Evolutionary conservation across 164 flowering plant species (phyloP).

Genomic region (Chimonanthus praecox): DNA sequence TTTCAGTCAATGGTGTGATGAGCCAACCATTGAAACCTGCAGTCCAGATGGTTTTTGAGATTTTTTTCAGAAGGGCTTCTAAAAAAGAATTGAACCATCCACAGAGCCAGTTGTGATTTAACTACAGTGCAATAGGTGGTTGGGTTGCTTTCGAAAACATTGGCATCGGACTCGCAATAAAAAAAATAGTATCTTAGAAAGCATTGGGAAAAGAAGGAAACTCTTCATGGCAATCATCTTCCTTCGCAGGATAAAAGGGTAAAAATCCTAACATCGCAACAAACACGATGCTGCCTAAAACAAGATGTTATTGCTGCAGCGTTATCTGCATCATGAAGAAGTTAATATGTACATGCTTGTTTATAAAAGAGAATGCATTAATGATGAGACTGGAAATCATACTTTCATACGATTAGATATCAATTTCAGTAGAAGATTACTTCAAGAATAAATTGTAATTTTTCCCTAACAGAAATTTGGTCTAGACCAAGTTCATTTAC

Average conservation of each 20-base stretch:
- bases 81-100: too few species aligned
- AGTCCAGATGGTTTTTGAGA: too few species aligned
- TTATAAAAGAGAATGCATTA: background rate
- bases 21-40: too few species aligned
- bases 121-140: too few species aligned
- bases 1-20: too few species aligned
- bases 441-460: background rate
- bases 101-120: too few species aligned
- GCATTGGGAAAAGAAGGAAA: background rate
- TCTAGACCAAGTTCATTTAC: constrained; percentile 23
- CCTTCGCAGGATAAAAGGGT: background rate
- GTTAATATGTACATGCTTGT: background rate
- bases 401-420: too few species aligned
- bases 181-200: too few species aligned
- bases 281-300: background rate
- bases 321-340: background rate
- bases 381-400: background rate
- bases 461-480: background rate
- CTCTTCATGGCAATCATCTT: background rate
- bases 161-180: too few species aligned
- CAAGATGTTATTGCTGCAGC: background rate
- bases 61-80: too few species aligned
- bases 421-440: background rate
- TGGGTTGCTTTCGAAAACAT: too few species aligned
- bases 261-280: background rate